Base-by-base conservation (phyloP, 441 rosid species). In the Rhodomyrtus psidioides region DNA sequence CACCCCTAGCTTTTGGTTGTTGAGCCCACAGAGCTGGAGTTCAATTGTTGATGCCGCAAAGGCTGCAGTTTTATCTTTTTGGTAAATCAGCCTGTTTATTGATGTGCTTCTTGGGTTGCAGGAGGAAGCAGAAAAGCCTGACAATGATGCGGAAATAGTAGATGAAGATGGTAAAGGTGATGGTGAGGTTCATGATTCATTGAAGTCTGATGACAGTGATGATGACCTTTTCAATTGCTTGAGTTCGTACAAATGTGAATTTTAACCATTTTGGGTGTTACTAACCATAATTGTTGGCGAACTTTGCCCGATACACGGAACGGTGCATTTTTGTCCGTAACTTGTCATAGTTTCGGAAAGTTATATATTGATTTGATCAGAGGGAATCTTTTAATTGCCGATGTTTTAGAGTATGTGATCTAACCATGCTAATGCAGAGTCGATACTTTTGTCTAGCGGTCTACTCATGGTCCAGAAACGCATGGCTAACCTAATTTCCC, bases 161-260 rank as follows among this genome's bases (percentile, higher is more conserved):
- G 83, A 46, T 7, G 55, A 83, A 86, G 91, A 89, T 84, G 49
- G 82, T 3, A 85, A 81, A 86, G 90, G 74, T 84, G 84, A 44
- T 83, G 85, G 44, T 28, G 90, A 85, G 55, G 82, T 86, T 84
- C 79, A 54, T 28, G 60, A 84, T 83, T 85, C 89, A 39, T 30
- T 12, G 23, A 87, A 93, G 84, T 82, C 86, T 42, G 89, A 87
- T 44, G 91, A 89, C 83, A 88, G 57, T 6, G 92, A 87, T 39
- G 79, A 70, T 16, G 84, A 82, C 84, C 55, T 91, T 70, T 70
- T 70, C 79, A 70, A 70, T 70, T 10, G n/a, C 62, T 92, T 89
- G 88, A 84, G 85, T 88, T 89, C 92, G 30, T 93, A 93, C 81
- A 86, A 86, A 75, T 89, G 88, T 87, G 91, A 87, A 85, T 84